Evolutionary conservation across 2,329 filamentous ascomycete species (phyloP), one percentile per base, ranked within the genome.

Genomic region (Dactylella cylindrospora): DNA sequence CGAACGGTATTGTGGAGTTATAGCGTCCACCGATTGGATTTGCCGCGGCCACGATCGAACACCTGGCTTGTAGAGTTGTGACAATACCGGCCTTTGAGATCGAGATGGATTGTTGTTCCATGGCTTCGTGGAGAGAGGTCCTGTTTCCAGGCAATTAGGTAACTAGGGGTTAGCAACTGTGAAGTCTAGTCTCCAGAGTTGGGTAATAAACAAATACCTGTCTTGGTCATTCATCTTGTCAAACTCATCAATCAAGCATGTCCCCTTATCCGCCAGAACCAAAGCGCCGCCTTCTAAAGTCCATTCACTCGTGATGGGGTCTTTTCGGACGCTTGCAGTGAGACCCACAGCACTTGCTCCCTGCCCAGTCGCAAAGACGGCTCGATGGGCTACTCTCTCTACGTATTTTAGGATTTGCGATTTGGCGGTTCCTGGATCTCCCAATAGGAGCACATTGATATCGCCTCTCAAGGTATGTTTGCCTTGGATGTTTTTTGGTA

Each of bases 151-250:
- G 25, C 20, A 13, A 7, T n/a, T 2, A 29, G 7, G 26, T 7
- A 41, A 13, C 15, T 9, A 35, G 1, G 3, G 22, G 23, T 46
- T 12, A 44, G 22, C 8, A 4, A 20, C n/a, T 4, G 1, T 15
- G n/a, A 23, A 20, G 23, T 25, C 9, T 25, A 12, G 29, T 2
- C 7, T 36, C 9, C 31, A 8, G 28, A 39, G 22, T 19, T 19
- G 10, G 23, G 10, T 2, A 45, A 23, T 5, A 7, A 36, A 17
- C 13, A 12, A 9, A 15, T 19, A 54, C 44, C 60, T 84, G 73
- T 98, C 93, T 72, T 97, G 90, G 72, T 98, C 93, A 73, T 97
- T 97, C 93, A 98, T 98, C 79, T 98, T 98, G 80, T 98, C 93
- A 70, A 98, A 98, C 74, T 98, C 93, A 70, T 98, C 93, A 65